Evolutionary conservation across 257 asterid species (phyloP).

Genomic region (Plectranthus barbatus): DNA sequence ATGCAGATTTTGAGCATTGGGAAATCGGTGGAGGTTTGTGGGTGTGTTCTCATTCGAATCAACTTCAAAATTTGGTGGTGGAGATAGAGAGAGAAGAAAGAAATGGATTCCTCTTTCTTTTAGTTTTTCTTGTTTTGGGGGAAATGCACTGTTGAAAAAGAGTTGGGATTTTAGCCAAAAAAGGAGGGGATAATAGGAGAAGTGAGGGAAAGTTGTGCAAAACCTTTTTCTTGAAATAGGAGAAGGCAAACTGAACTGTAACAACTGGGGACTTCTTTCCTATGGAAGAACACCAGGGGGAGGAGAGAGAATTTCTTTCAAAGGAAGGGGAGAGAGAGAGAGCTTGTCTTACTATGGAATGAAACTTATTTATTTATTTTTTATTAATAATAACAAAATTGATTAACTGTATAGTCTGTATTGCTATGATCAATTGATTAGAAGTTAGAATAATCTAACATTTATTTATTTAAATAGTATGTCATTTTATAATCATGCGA

Average conservation of each 20-base stretch:
- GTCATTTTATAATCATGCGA: no score
- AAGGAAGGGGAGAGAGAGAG: no score
- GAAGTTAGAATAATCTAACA: no score
- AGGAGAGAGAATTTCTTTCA: background rate
- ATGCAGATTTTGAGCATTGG: slow-evolving; percentile 9
- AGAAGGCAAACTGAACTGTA: slow-evolving; percentile 6
- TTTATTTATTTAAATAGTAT: no score
- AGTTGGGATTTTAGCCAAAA: slow-evolving; percentile 21
- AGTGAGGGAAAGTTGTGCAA: slow-evolving; percentile 9
- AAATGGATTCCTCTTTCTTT: background rate
- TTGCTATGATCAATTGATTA: no score
- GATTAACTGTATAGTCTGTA: no score
- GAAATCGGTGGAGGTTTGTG: background rate
- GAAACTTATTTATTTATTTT: no score
- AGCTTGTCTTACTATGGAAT: no score
- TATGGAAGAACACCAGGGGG: background rate
- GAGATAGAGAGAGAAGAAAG: background rate
- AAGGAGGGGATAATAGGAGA: slow-evolving; percentile 26
- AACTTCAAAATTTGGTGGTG: background rate
- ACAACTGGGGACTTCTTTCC: background rate
- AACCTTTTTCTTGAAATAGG: slow-evolving; percentile 21
- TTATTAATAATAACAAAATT: no score
- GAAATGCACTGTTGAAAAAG: slow-evolving; percentile 18
- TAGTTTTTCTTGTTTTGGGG: slow-evolving; percentile 1
- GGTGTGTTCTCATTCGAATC: slow-evolving; percentile 12